phyloP scores from a whole-genome alignment of 305 asterid genomes.

The Euphrasia arctica region DNA sequence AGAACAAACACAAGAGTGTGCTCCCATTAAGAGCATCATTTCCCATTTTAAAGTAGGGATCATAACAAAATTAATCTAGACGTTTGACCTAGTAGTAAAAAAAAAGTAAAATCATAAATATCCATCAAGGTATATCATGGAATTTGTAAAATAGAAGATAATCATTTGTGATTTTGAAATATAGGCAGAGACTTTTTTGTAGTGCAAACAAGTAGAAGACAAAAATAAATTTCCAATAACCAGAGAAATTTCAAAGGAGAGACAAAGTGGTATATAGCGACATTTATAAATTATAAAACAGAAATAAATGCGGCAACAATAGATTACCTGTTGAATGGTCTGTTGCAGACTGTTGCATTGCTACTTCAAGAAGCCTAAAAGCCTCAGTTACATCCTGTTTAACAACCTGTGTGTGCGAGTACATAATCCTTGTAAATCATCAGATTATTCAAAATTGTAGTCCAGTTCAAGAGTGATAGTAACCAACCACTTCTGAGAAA shows the following conservation, averaged over 20 bases:
- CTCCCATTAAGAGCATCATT: background rate
- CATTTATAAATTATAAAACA: background rate
- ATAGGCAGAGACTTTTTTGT: background rate
- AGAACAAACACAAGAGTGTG: background rate
- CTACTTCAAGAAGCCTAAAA: slow-evolving; percentile 92
- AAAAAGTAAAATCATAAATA: background rate
- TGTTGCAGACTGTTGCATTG: slow-evolving; percentile 98
- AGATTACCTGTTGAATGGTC: slow-evolving; percentile 89
- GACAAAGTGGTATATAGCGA: background rate
- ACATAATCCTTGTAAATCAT: slow-evolving; percentile 17
- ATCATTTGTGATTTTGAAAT: background rate
- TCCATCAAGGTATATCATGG: background rate
- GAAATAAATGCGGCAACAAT: background rate
- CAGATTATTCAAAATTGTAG: slow-evolving; percentile 20
- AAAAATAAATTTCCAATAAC: too few species aligned
- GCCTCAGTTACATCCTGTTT: slow-evolving; percentile 78
- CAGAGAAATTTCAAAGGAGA: background rate
- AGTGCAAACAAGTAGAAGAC: background rate
- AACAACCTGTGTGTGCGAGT: slow-evolving; percentile 51
- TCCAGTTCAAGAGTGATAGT: slow-evolving; percentile 20
- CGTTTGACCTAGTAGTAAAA: background rate
- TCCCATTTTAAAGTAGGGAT: background rate
- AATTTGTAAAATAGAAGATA: background rate
- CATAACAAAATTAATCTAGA: background rate
- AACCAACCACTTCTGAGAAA: slow-evolving; percentile 81